Conservation (phyloP, 306 rosid genomes). For the Rubus idaeus region DNA sequence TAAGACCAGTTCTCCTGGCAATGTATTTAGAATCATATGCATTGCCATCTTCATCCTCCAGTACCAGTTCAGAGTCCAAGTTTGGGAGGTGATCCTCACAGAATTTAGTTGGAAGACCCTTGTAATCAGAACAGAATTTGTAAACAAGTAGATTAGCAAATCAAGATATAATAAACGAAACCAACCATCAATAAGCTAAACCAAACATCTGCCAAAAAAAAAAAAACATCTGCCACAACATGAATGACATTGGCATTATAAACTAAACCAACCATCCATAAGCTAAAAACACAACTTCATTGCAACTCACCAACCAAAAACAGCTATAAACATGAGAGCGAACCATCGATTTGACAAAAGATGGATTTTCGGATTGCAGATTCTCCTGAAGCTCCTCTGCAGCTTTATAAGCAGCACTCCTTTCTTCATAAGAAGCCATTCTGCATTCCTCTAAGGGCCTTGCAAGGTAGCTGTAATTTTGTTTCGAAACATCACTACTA, state of each 20-base stretch:
- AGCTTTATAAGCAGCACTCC: constrained; percentile 46
- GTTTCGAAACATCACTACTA: constrained; percentile 19
- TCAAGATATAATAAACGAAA: not conserved
- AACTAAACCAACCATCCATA: not conserved
- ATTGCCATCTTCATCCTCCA: constrained; percentile 68
- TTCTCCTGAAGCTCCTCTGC: constrained; percentile 53
- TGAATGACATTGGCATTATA: not conserved
- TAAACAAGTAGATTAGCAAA: constrained; percentile 12
- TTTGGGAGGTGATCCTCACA: constrained; percentile 62
- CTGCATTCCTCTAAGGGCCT: constrained; percentile 67
- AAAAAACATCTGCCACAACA: not conserved
- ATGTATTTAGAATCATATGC: constrained; percentile 50
- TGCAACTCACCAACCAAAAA: constrained; percentile 78
- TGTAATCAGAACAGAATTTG: constrained; percentile 2
- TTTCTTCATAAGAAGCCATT: constrained; percentile 53
- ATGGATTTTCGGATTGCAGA: constrained; percentile 48
- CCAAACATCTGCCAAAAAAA: constrained; percentile 5
- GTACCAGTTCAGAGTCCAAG: constrained; percentile 31
- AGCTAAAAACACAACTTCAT: not conserved
- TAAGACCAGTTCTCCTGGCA: constrained; percentile 58
- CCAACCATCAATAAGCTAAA: not conserved
- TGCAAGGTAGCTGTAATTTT: constrained; percentile 50
- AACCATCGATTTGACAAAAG: constrained; percentile 68
- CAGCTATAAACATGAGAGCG: constrained; percentile 91
- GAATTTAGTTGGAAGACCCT: constrained; percentile 68